Percentiles rank a stretch among this genome's conserved stretches.
These are phyloP conservation scores for Saccharomycopsis hybrid DNA, from an alignment of 1,139 yeast genomes.

Conservation along the genomic window DNA sequence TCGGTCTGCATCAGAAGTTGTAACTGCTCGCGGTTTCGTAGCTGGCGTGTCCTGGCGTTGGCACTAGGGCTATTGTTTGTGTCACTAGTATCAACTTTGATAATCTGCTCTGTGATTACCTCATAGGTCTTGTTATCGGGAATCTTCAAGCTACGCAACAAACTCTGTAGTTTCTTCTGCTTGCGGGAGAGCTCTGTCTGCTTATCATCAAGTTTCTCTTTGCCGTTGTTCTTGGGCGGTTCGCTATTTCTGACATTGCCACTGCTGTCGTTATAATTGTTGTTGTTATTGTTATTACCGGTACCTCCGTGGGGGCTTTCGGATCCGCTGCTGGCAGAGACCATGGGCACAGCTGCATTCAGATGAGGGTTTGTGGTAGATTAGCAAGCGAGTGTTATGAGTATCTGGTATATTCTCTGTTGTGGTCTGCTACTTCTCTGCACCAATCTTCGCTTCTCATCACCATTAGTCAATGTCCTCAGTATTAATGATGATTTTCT, in stretches of 20 bases:
- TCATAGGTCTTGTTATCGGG: conserved; percentile 29
- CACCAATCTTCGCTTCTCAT: too few relatives aligned
- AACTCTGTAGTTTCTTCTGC: conserved; percentile 15
- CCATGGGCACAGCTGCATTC: too few relatives aligned
- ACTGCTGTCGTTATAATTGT: background rate
- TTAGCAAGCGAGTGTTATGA: too few relatives aligned
- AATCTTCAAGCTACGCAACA: conserved; percentile 25
- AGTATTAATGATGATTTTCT: too few relatives aligned
- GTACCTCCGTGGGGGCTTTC: background rate
- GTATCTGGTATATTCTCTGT: too few relatives aligned
- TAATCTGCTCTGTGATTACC: conserved; percentile 25
- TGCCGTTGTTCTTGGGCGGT: background rate
- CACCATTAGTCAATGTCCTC: too few relatives aligned
- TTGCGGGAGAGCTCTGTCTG: background rate
- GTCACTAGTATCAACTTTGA: conserved; percentile 18
- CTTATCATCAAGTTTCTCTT: background rate
- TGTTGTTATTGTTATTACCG: background rate
- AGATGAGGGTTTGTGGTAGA: too few relatives aligned
- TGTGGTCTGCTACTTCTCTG: too few relatives aligned
- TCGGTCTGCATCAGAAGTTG: conserved; percentile 1
- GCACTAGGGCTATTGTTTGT: conserved; percentile 17
- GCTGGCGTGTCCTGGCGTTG: background rate
- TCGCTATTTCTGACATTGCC: too few relatives aligned
- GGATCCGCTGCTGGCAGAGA: background rate
- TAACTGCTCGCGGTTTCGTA: conserved; percentile 17